Evolutionary conservation across 1,284 basidiomycete genomes (phyloP), one percentile per base, ranked within the genome.

Genomic region (Phaffia rhodozyma): DNA sequence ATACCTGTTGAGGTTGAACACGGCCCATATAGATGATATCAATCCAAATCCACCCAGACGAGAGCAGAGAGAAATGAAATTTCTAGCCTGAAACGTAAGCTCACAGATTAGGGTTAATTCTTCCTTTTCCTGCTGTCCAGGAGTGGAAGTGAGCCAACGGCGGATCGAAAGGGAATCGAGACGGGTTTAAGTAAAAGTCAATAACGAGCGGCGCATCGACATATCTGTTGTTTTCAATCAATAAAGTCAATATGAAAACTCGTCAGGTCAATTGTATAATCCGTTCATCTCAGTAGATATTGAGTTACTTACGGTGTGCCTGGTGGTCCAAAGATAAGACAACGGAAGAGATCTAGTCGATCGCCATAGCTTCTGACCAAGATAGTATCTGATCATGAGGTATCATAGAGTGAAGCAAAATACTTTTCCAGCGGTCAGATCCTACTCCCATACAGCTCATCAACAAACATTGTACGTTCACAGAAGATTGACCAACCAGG

Each of bases 181-280:
- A 84, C 7, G 88, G 86, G 71, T 89, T 86, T 32, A 94, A 80
- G 80, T 86, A 86, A 82, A 93, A 91, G 76, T 97, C 92, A 66
- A 96, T 92, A 34, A 96, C 85, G 74, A 96, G 93, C 27, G 92
- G 91, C 25, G 90, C 90, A 74, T 94, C 86, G 73, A 90, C 84
- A 70, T 92, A 93, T 21, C 71, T 72, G 55, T 32, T 23, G 13
- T 43, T 43, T 43, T 7, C 7, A 18, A 48, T 3, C 32, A 18
- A 51, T 1, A 34, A 25, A 27, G 50, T 23, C 0, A 6, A 48
- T 56, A 9, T 54, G 23, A 47, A 32, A 16, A 27, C 34, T 30
- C 32, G n/a, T 5, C 20, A 23, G 43, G 55, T 21, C 67, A 70
- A 7, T 32, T n/a, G 47, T 51, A 5, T 25, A 13, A 30, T 53